Conservation (phyloP, 2,329 filamentous ascomycete species). For the Paradendryphiella salina region DNA sequence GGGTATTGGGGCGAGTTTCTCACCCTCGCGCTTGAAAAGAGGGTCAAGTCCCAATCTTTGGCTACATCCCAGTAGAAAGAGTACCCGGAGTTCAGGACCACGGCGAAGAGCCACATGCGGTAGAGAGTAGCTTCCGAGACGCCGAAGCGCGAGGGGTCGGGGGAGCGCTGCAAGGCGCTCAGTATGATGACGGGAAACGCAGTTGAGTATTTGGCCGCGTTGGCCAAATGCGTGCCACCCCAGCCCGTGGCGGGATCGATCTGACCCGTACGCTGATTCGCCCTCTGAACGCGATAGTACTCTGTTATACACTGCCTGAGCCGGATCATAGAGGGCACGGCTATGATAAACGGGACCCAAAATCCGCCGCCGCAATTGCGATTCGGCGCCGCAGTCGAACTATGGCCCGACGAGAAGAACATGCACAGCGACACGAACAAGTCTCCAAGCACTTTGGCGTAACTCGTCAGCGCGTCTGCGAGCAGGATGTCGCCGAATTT, state of each 20-base stretch:
- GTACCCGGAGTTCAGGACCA: conserved; percentile 83
- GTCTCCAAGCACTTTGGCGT: conserved; percentile 89
- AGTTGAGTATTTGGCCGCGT: conserved; percentile 91
- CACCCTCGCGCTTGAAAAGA: conserved; percentile 66
- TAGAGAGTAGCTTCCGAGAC: conserved; percentile 61
- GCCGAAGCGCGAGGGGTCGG: conserved; percentile 56
- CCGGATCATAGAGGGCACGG: conserved; percentile 80
- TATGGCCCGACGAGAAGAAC: conserved; percentile 73
- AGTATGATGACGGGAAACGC: conserved; percentile 90
- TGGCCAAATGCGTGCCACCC: conserved; percentile 87
- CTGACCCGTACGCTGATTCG: conserved; percentile 47
- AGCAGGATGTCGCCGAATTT: conserved; percentile 95
- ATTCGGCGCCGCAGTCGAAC: conserved; percentile 79
- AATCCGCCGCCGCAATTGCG: conserved; percentile 77
- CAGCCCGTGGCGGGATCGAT: conserved; percentile 60
- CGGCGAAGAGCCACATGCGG: conserved; percentile 66
- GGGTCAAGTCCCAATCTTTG: conserved; percentile 92
- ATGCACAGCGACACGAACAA: conserved; percentile 88
- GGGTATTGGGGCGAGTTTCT: conserved; percentile 68
- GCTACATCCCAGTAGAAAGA: conserved; percentile 99
- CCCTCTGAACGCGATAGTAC: conserved; percentile 70
- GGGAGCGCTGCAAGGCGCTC: conserved; percentile 71
- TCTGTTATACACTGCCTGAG: conserved; percentile 91
- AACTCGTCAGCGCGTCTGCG: conserved; percentile 92
- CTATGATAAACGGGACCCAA: conserved; percentile 82